Base-by-base conservation (phyloP, 345 rosid species). In the Aquilaria malaccensis region DNA sequence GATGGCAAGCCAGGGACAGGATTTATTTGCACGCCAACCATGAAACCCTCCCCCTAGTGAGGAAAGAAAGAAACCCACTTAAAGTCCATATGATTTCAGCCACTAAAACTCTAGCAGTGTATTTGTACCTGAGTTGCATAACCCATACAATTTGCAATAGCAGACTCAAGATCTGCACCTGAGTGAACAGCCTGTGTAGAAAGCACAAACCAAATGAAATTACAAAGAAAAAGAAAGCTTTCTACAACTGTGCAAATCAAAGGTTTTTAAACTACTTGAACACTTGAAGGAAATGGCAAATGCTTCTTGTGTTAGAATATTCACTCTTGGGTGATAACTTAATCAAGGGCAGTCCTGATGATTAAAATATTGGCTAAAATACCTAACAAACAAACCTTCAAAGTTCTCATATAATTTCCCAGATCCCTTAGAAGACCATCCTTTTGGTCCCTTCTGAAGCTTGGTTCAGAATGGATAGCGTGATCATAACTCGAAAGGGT, bases 151-250 rank as follows among this genome's bases (percentile, higher is more conserved):
- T 86, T 90, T 65, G 88, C 67, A 72, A 90, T 77, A 62, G 99
- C 91, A 60, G 99, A 94, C 74, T 90, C 99, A 22, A 94, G 96
- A 78, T 94, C 99, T 56, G 97, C 99, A 71, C 99, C 99, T 15
- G 97, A 94, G 82, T 94, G 99, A 72, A 94, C 99, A 33, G 99
- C 99, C 99, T 94, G 68, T 54, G 72, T 5, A 74, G 49, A 66
- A 60, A 60, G 57, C 59, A 77, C 54, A 73, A 69, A 45, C 52
- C 60, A 67, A 51, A 51, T 66, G 47, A 50, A 50, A 62, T 46
- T 55, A 53, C 29, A 11, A 14, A 56, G 7, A 14, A 3, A 13
- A 53, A 12, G 52, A 62, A 57, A 37, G 48, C 29, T 43, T 12
- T 49, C 51, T 46, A 11, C 45, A 13, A 2, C 7, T 58, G 47